Evolutionary conservation across 2,329 filamentous ascomycete species (phyloP), one percentile per base, ranked within the genome.

Genomic region (Monosporascus cannonballus): DNA sequence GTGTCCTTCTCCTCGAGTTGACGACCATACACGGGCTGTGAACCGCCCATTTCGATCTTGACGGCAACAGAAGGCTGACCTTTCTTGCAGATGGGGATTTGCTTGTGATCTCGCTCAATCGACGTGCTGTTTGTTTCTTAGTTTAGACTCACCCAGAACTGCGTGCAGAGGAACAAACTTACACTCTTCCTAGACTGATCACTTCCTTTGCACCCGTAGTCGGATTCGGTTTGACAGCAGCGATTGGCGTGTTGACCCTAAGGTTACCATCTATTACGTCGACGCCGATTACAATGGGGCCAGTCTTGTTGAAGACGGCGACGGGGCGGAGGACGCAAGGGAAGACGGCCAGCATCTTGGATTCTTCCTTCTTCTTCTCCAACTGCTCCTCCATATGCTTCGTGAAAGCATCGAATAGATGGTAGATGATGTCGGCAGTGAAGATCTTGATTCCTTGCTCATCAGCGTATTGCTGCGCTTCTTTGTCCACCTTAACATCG

Each of bases 401-500:
- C 44, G 89, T 97, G 74, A 99, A 99, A 59, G 89, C 80, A 72
- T 99, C 95, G 70, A 99, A 99, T 53, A 99, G 78, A 71, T 99
- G 94, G 73, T 99, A 99, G 67, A 99, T 99, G 64, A 99, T 99
- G 71, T 99, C 93, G 3, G 95, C 94, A 3, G 90, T 96, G 77
- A 99, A 99, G 64, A 99, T 89, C 78, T 96, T 97, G 75, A 99
- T 89, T 49, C 91, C 91, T 57, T 96, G 85, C 53, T 97, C 91
- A 18, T 96, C 90, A 11, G 94, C 94, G 64, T 97, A 96, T 9
- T 83, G 80, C 60, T 87, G 85, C 1, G 94, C 94, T 68, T 99
- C 94, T 72, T 96, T 97, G 75, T 99, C 94, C 17, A 99, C 90
- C 77, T 96, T 97, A 74, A 99, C 94, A 70, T 99, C 95, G 80